Evolutionary conservation across 768 basidiomycete genomes (phyloP).

Genomic region (Pholiota conissans): DNA sequence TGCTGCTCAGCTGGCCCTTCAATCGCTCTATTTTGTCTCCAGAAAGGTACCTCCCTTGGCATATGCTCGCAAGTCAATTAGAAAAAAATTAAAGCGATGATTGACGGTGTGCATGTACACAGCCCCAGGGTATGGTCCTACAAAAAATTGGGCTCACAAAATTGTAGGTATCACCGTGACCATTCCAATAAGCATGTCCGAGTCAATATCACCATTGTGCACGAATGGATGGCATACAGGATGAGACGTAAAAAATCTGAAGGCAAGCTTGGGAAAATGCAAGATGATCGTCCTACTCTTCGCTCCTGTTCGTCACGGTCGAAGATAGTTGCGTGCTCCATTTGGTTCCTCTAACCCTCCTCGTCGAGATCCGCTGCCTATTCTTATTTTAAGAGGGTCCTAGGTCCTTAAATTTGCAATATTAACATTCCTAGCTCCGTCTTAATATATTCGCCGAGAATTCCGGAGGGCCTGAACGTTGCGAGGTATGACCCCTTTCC

Average conservation of each 20-base stretch:
- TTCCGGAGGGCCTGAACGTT: conserved; percentile 11
- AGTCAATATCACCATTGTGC: not conserved
- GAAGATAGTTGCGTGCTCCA: conserved; percentile 4
- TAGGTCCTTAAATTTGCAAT: conserved; percentile 15
- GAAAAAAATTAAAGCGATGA: conserved; percentile 1
- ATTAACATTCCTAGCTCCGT: conserved; percentile 20
- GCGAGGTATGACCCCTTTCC: conserved; percentile 2
- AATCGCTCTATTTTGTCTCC: not conserved
- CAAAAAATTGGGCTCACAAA: not conserved
- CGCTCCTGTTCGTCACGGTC: not conserved
- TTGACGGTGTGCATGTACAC: conserved; percentile 15
- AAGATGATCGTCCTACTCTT: conserved; percentile 5
- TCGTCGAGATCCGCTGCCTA: conserved; percentile 13
- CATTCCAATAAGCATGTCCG: conserved; percentile 5
- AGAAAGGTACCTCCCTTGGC: conserved; percentile 10
- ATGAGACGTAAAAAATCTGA: conserved; percentile 16
- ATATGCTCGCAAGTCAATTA: conserved; percentile 12
- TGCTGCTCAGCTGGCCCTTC: not conserved
- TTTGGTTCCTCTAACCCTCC: conserved; percentile 8
- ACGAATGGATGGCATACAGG: conserved; percentile 7
- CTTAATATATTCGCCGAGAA: conserved; percentile 19
- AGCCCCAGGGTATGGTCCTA: not conserved
- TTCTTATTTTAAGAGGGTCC: conserved; percentile 14
- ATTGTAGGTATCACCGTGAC: conserved; percentile 7
- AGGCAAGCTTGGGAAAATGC: not conserved